Percentiles rank a stretch among this genome's conserved stretches.
phyloP scores from a whole-genome alignment of 768 basidiomycete species.

The Pulveroboletus sp. region DNA sequence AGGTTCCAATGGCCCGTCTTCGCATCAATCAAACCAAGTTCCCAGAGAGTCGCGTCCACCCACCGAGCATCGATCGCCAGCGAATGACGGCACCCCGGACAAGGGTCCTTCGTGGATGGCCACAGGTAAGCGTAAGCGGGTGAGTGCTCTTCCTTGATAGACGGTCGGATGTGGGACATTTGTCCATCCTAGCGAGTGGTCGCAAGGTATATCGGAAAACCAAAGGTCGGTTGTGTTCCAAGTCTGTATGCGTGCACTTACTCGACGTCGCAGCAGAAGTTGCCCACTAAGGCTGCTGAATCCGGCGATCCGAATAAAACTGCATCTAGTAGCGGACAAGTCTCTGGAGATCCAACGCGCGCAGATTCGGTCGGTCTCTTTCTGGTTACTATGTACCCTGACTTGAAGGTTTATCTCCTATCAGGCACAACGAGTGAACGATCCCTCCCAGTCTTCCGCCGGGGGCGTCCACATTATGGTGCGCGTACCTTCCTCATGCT shows the following conservation, averaged over 20 bases:
- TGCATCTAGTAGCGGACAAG: too few species aligned
- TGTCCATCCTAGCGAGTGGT: too few species aligned
- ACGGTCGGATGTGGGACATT: too few species aligned
- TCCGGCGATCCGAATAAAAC: too few species aligned
- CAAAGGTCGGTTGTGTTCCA: too few species aligned
- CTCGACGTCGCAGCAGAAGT: too few species aligned
- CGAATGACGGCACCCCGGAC: neutral
- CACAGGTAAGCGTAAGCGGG: neutral
- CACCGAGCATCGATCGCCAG: neutral
- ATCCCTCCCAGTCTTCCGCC: neutral
- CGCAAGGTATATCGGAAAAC: too few species aligned
- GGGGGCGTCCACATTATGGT: neutral
- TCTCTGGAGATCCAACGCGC: neutral
- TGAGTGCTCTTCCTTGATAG: neutral
- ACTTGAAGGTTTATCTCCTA: neutral
- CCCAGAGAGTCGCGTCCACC: neutral
- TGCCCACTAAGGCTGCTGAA: too few species aligned
- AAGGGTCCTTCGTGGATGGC: neutral
- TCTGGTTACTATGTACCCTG: neutral
- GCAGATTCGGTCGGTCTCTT: neutral
- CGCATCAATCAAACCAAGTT: neutral
- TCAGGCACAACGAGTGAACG: neutral
- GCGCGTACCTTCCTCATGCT: neutral
- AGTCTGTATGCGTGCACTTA: too few species aligned
- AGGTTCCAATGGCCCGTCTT: too few species aligned